Base-by-base conservation (phyloP, 192 early-diverging fungal genomes). In the Piromyces finnis region DNA sequence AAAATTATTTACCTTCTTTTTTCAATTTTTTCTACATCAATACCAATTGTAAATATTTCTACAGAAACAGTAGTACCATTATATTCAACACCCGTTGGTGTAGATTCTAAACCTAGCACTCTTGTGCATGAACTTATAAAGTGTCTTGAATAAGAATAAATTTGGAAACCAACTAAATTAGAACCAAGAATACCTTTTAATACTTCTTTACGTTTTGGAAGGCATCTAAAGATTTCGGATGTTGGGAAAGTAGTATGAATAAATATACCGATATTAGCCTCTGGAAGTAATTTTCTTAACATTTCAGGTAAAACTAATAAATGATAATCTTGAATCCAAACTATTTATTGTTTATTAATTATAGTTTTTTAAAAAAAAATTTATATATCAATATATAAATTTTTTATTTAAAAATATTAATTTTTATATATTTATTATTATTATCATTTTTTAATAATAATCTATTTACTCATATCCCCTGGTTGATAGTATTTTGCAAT, bases 281-380 rank as follows among this genome's bases (percentile, higher is more conserved):
- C 82, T 2, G 97, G 97, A 30, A 97, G 83, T 17, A 88, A 89
- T 86, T 94, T 85, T 77, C 97, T 89, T 35, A 98, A 86, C 90
- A 98, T 92, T 77, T 85, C 85, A 9, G 97, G 97, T 28, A 98
- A 89, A 37, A 98, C 86, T 92, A 97, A 93, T 78, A 98, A 86
- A 84, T 98, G 97, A 83, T 98, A 98, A 88, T 98, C 97, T 83
- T 98, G 95, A 82, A 98, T 89, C 96, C 96, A 98, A 80, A 98
- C 92, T 92, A 83, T 22, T 77, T 27, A 14, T 37, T 37, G 12
- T 35, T 35, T 35, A 35, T 35, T 7, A 35, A 7, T 7, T 35
- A 35, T 35, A 35, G 12, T 35, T 7, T 35, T 35, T 7, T 35
- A 35, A 7, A 35, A 35, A 35, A 35, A 35, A 35, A 77, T 16